Evolutionary conservation across 257 asterid species (phyloP), one percentile per base, ranked within the genome.

Genomic region (Solanum habrochaites): DNA sequence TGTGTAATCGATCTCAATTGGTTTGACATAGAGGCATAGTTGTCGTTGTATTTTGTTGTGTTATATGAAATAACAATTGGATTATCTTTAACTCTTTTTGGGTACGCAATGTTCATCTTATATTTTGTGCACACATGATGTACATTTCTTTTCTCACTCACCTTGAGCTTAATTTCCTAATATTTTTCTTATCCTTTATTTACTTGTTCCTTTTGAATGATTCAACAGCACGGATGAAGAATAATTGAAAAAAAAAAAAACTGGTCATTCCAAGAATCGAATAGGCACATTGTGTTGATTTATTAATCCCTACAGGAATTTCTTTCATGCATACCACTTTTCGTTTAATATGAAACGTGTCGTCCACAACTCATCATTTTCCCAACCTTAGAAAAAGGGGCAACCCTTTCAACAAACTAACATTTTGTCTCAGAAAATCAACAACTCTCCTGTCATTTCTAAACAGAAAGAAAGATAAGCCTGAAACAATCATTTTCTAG

Each of bases 401-500:
- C 49, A 81, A 69, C 64, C 35, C 69, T 47, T 49, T 18, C 85
- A 81, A 49, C 85, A 81, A 49, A 49, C 69, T 0, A 2, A 31
- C 43, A 81, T 49, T 49, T 47, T 80, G 25, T 47, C 66, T 45
- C 84, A 45, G 18, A 78, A 78, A 64, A 78, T 37, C 81, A 72
- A 27, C 25, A 42, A 43, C 37, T 78, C 40, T 47, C 67, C 42
- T 78, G 84, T 45, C 40, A 78, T 25, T n/a, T 77, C 83, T 1
- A 80, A 89, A 84, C 42, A 9, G 20, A 43, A 86, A 77, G 73
- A 83, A 89, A 81, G 86, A 85, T 13, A 86, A 21, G 14, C 87
- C 75, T 84, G 82, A 71, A 66, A 83, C 88, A 83, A 77, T 73
- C 85, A 75, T 75, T 75, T 31, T 47, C 69, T 43, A 86, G 21